These are phyloP conservation scores for Suhomyces bokatorum DNA, from an alignment of 1,139 yeast genomes.

Conservation along the genomic window DNA sequence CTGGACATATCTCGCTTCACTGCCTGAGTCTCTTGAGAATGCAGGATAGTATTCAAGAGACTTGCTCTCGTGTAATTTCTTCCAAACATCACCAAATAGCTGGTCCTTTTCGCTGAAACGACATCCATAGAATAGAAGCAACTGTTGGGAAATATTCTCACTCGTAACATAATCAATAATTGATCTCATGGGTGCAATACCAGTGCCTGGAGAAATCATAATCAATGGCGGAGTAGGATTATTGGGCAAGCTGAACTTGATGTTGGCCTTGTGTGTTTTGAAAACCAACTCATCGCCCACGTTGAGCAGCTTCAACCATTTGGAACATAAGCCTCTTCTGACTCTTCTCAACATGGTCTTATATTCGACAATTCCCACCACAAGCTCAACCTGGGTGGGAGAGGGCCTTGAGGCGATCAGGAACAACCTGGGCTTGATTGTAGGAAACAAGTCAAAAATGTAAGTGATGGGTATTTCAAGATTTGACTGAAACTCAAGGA, in stretches of 20 bases:
- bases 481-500: constrained; percentile 73
- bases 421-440: constrained; percentile 75
- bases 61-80: constrained; percentile 27
- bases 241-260: constrained; percentile 29
- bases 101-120: constrained; percentile 67
- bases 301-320: constrained; percentile 60
- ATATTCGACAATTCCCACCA: constrained; percentile 84
- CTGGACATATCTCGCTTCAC: constrained; percentile 66
- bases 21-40: constrained; percentile 30
- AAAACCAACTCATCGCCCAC: constrained; percentile 54
- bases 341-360: constrained; percentile 74
- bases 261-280: constrained; percentile 51
- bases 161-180: constrained; percentile 45
- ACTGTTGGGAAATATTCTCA: constrained; percentile 20
- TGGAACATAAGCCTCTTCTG: constrained; percentile 82
- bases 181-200: constrained; percentile 85
- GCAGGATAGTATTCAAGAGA: constrained; percentile 21
- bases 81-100: constrained; percentile 59
- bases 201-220: constrained; percentile 88
- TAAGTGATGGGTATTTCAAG: constrained; percentile 73
- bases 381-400: constrained; percentile 51
- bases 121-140: constrained; percentile 74
- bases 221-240: constrained; percentile 51
- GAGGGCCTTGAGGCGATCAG: constrained; percentile 72
- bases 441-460: constrained; percentile 74